Base-by-base conservation (phyloP, 1,284 basidiomycete genomes). In the Sutorius eximius region DNA sequence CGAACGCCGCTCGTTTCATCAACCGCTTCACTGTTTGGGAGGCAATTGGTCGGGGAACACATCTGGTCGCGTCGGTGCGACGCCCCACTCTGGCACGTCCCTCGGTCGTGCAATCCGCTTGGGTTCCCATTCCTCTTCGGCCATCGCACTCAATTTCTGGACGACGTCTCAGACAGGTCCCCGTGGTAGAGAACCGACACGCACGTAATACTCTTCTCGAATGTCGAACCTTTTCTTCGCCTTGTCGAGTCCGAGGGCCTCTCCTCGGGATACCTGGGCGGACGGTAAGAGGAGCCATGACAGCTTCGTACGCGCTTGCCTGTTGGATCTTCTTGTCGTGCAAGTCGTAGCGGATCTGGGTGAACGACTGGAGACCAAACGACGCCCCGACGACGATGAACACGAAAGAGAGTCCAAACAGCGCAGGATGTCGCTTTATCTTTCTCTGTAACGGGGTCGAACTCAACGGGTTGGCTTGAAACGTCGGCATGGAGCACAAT, bases 201-300 rank as follows among this genome's bases (percentile, higher is more conserved):
- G 72, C 75, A 95, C 93, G 69, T 89, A 98, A 74, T 98, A 98
- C 71, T 98, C 96, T 71, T 98, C 95, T 47, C 93, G 76, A 24
- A 98, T 89, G 71, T 98, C 95, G 56, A 98, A 86, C 75, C 86
- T 89, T 75, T 90, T 91, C 71, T 91, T 80, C 46, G 87, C 83
- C 73, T 82, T 86, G 61, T 86, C 82, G 72, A 98, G 80, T 5
- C 87, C 83, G 43, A 97, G 77, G 64, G 92, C 90, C 64, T 97
- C 87, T 71, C 97, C 91, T 64, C 87, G 88, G 33, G 82, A 81
- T 33, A 98, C 72, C 84, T 92, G 32, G 3, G 15, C 22, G 18
- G 18, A 24, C 10, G 40, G 5, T 42, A 5, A 53, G 34, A 33
- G 8, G 7, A n/a, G 5, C 13, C 16, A 16, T 13, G 18, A 3